phyloP scores from a whole-genome alignment of 164 flowering plant genomes.

The Vitis amurensis region DNA sequence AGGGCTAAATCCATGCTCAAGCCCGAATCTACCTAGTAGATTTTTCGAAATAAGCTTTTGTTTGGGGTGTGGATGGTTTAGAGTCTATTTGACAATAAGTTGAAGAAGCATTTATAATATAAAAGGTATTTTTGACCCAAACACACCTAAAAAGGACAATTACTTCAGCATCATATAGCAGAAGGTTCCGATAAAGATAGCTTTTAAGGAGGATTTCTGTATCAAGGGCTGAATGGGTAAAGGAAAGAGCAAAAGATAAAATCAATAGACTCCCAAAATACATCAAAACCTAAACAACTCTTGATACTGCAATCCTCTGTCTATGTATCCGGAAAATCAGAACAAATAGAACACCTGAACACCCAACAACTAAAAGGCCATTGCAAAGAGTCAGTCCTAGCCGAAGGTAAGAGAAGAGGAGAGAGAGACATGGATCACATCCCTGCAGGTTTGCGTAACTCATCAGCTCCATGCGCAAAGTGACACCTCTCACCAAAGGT shows the following conservation, averaged over 20 bases:
- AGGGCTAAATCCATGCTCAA: no score
- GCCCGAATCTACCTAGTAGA: no score
- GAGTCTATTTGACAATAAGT: no score
- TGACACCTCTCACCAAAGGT: constrained; percentile 84
- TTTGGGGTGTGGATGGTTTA: no score
- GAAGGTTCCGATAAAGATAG: no score
- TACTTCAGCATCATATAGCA: no score
- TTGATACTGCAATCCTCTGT: not conserved
- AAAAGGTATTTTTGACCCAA: no score
- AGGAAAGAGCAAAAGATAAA: constrained; percentile 4
- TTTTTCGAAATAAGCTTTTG: no score
- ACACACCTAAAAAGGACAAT: no score
- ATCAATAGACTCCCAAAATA: not conserved
- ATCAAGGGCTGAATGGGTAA: constrained; percentile 10
- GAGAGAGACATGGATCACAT: not conserved
- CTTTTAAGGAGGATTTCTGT: no score
- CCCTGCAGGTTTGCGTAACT: constrained; percentile 45
- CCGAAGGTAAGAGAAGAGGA: not conserved
- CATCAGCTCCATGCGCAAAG: constrained; percentile 79
- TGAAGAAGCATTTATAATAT: no score
- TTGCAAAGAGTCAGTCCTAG: constrained; percentile 2
- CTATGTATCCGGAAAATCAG: not conserved
- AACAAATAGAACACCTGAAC: not conserved
- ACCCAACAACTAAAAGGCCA: constrained; percentile 1
- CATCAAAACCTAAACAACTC: no score